Evolutionary conservation across 1,284 basidiomycete genomes (phyloP).

Genomic region (Cerioporus squamosus): DNA sequence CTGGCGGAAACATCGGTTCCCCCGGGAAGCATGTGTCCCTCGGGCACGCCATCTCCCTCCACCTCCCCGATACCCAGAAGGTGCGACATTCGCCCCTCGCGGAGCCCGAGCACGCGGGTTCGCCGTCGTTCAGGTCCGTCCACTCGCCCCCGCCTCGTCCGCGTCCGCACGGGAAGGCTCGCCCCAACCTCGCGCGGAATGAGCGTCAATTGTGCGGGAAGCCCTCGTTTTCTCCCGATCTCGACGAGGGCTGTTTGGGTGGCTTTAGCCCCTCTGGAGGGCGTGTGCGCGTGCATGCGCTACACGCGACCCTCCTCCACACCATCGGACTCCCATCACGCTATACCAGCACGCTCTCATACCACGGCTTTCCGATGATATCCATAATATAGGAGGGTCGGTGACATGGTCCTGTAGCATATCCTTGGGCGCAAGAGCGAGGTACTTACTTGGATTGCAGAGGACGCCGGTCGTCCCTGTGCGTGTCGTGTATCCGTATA

Average conservation of each 20-base stretch:
- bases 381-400: background rate
- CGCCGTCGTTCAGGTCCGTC: constrained; percentile 11
- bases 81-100: background rate
- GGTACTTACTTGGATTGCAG: no score
- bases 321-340: background rate
- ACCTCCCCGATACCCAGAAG: constrained; percentile 2
- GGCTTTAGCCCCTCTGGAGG: background rate
- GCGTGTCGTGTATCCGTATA: no score
- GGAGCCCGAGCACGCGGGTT: constrained; percentile 7
- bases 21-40: constrained; percentile 21
- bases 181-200: constrained; percentile 13
- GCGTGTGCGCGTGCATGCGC: background rate
- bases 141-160: background rate
- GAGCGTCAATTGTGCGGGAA: background rate
- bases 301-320: background rate
- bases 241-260: constrained; percentile 26
- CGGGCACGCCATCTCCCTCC: constrained; percentile 22
- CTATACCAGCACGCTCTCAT: background rate
- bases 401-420: constrained; percentile 4
- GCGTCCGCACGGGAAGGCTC: constrained; percentile 6
- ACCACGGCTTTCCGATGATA: background rate
- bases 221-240: constrained; percentile 15
- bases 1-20: constrained; percentile 25
- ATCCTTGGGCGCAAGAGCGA: no score
- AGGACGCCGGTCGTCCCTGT: no score